Evolutionary conservation across 805 yeast genomes (phyloP), one percentile per base, ranked within the genome.

Genomic region (Cyberlindnera samutprakarnensis): DNA sequence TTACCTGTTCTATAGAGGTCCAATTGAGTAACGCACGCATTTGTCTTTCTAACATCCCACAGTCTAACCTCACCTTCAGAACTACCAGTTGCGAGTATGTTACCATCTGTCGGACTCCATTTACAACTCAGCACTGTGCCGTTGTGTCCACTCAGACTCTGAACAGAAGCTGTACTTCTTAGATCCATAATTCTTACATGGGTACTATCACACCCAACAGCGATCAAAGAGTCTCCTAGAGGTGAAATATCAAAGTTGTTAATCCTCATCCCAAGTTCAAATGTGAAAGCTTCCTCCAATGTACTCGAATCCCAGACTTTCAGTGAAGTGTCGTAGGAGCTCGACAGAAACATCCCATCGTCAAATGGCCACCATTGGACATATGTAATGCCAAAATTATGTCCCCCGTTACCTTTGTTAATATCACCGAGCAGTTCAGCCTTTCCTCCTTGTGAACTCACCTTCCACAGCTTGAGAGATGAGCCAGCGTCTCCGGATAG

Each of bases 301-400:
- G 68, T 59, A 34, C 68, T 68, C 0, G 95, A 69, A 50, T 86
- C 95, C 94, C 94, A 88, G 1, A 86, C 64, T 40, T 78, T 81
- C 15, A 87, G 70, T 0, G 75, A 70, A 36, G 71, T 74, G 54
- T 88, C 96, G 53, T 76, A 85, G 0, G 95, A 84, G 1, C 86
- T 75, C 3, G 86, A 70, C 14, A 86, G 66, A 59, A 86, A 87
- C 77, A 88, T 67, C 1, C 95, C 96, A 21, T 78, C 74, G 54
- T 88, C 96, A 27, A 62, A 61, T 0, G 92, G 87, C 90, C 95
- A 90, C 96, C 96, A 88, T 45, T 68, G 64, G 1, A 84, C 62
- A 12, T 72, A 58, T 0, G 94, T 81, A 1, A 88, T 65, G 0
- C 95, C 95, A 51, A 66, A 85, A 14, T 59, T 53, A 49, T 88